A percentile compares a stretch with the other conserved stretches of the same genome.
These are phyloP conservation scores for Pulveroboletus sp. DNA, from an alignment of 768 basidiomycete genomes.

Conservation along the genomic window DNA sequence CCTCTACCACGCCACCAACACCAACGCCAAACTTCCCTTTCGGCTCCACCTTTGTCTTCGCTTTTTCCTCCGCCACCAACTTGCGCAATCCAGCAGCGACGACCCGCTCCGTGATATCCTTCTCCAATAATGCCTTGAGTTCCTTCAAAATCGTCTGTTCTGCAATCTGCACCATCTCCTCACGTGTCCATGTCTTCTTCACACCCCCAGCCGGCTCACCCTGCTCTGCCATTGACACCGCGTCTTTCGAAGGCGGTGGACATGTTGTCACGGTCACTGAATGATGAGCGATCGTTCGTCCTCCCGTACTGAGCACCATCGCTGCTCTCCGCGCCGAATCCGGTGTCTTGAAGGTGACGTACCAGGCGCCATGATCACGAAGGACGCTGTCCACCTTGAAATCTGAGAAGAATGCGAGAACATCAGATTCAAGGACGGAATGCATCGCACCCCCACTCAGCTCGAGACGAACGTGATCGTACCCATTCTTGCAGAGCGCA, in stretches of 20 bases:
- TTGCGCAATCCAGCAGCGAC: conserved; percentile 50
- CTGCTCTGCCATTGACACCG: conserved; percentile 28
- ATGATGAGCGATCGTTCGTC: conserved; percentile 54
- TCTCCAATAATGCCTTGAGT: conserved; percentile 50
- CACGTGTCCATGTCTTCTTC: conserved; percentile 48
- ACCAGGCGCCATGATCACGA: conserved; percentile 67
- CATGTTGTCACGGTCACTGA: conserved; percentile 51
- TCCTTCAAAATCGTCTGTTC: conserved; percentile 54
- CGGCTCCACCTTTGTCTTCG: conserved; percentile 25
- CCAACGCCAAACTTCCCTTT: conserved; percentile 22
- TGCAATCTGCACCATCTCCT: conserved; percentile 51
- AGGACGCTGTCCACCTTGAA: conserved; percentile 73
- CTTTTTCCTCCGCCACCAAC: conserved; percentile 51
- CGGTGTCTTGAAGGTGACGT: conserved; percentile 68
- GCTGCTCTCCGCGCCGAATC: conserved; percentile 64
- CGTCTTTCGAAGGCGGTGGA: conserved; percentile 32
- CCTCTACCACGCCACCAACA: conserved; percentile 27
- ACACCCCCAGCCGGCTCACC: conserved; percentile 27
- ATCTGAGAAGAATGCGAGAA: conserved; percentile 60
- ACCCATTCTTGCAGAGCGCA: conserved; percentile 56
- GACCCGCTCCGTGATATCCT: conserved; percentile 60
- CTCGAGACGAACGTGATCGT: conserved; percentile 62
- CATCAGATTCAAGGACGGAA: conserved; percentile 59
- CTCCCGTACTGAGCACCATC: conserved; percentile 51
- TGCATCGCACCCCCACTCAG: conserved; percentile 42